phyloP scores from a whole-genome alignment of 2,329 filamentous ascomycete genomes.

The Aspergillus sp. region DNA sequence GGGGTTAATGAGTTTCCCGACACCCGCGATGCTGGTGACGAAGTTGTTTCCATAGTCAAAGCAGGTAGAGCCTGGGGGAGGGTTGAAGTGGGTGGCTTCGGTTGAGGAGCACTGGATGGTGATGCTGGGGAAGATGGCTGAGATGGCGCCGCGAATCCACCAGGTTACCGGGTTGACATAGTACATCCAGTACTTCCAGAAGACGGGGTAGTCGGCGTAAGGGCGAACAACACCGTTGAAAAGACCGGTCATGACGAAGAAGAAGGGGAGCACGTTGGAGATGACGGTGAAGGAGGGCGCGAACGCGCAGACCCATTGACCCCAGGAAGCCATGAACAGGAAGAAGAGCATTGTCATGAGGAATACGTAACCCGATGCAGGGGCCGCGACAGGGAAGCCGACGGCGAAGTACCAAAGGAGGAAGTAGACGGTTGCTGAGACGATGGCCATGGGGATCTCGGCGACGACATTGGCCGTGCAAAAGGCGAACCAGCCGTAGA shows the following conservation, averaged over 20 bases:
- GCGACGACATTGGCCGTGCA: slow-evolving; percentile 69
- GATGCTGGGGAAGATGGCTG: slow-evolving; percentile 58
- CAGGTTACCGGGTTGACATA: slow-evolving; percentile 69
- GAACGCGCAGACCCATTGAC: slow-evolving; percentile 82
- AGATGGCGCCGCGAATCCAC: slow-evolving; percentile 70
- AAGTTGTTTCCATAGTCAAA: slow-evolving; percentile 63
- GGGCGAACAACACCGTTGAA: slow-evolving; percentile 78
- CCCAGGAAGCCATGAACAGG: slow-evolving; percentile 73
- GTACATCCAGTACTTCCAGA: slow-evolving; percentile 73
- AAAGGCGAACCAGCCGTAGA: slow-evolving; percentile 78
- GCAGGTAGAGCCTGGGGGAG: slow-evolving; percentile 66
- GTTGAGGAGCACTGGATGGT: slow-evolving; percentile 51
- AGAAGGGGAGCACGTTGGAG: slow-evolving; percentile 73
- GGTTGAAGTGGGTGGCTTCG: slow-evolving; percentile 66
- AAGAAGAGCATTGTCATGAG: slow-evolving; percentile 77
- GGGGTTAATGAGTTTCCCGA: slow-evolving; percentile 65
- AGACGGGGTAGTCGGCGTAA: slow-evolving; percentile 63
- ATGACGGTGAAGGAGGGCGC: slow-evolving; percentile 78
- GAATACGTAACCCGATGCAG: slow-evolving; percentile 71
- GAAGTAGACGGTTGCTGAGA: slow-evolving; percentile 68
- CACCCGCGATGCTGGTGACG: slow-evolving; percentile 45
- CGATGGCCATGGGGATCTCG: slow-evolving; percentile 69
- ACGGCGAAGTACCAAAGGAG: slow-evolving; percentile 74
- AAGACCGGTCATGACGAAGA: slow-evolving; percentile 73
- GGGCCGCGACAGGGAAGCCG: slow-evolving; percentile 65